Evolutionary conservation across 192 early-diverging fungal species (phyloP).

Genomic region (Coemansia aciculifera): DNA sequence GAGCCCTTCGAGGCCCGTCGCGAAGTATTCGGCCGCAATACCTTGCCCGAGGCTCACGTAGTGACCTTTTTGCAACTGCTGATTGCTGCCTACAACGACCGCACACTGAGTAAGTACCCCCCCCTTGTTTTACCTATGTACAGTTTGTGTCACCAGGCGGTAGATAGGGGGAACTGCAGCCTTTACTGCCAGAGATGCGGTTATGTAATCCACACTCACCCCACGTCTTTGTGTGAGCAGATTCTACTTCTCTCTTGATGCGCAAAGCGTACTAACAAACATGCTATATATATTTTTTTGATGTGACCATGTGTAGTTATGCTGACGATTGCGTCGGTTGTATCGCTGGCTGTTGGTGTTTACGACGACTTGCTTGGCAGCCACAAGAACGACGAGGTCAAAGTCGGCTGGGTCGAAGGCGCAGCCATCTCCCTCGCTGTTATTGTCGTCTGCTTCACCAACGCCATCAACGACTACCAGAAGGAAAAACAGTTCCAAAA

Average conservation of each 20-base stretch:
- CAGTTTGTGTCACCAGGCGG: background rate
- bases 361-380: conserved; percentile 74
- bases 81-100: conserved; percentile 66
- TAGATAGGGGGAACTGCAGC: background rate
- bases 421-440: conserved; percentile 83
- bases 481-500: conserved; percentile 88
- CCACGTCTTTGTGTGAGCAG: background rate
- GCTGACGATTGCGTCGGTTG: conserved; percentile 79
- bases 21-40: conserved; percentile 53
- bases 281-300: background rate
- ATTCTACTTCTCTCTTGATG: background rate
- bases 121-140: background rate
- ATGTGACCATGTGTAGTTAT: conserved; percentile 60
- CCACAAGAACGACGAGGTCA: conserved; percentile 67
- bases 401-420: conserved; percentile 80
- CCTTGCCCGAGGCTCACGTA: conserved; percentile 57
- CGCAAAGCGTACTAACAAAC: conserved; percentile 6
- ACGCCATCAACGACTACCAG: conserved; percentile 87
- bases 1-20: conserved; percentile 55
- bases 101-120: conserved; percentile 59
- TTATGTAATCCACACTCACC: background rate
- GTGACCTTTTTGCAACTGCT: conserved; percentile 62
- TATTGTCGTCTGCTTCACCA: conserved; percentile 85
- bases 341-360: conserved; percentile 82
- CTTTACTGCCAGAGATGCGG: background rate